Evolutionary conservation across 2,329 filamentous ascomycete genomes (phyloP).

Genomic region (Leptographium wingfieldii): DNA sequence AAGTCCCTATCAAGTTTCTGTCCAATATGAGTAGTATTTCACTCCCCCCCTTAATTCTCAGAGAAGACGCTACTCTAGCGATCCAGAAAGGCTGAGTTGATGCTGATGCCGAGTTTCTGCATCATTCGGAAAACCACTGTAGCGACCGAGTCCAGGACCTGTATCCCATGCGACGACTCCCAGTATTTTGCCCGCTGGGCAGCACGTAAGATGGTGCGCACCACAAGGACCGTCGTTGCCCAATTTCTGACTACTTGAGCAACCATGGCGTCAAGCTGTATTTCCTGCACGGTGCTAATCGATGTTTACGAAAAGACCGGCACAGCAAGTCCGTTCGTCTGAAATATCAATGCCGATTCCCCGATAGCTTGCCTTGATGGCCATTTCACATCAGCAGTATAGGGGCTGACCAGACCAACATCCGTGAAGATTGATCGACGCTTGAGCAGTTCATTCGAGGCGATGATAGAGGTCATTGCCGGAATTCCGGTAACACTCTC

Average conservation of each 20-base stretch:
- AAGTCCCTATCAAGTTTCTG: no score
- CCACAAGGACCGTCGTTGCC: slow-evolving; percentile 23
- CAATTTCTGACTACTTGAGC: slow-evolving; percentile 16
- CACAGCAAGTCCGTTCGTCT: slow-evolving; percentile 12
- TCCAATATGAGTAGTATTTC: no score
- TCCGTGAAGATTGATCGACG: background rate
- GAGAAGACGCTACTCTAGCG: background rate
- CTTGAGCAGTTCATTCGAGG: slow-evolving; percentile 17
- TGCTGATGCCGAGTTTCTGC: background rate
- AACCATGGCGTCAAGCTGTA: slow-evolving; percentile 12
- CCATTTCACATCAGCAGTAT: slow-evolving; percentile 25
- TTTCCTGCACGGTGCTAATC: slow-evolving; percentile 20
- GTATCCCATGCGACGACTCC: slow-evolving; percentile 22
- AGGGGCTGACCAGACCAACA: slow-evolving; percentile 28
- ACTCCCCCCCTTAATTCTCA: background rate
- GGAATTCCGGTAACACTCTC: slow-evolving; percentile 22
- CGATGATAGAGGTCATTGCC: slow-evolving; percentile 28
- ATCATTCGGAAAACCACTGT: slow-evolving; percentile 30
- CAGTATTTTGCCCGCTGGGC: slow-evolving; percentile 24
- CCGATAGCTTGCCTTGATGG: slow-evolving; percentile 23
- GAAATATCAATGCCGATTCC: slow-evolving; percentile 20
- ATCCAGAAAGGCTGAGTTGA: background rate
- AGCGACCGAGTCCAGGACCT: slow-evolving; percentile 28
- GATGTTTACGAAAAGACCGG: slow-evolving; percentile 21
- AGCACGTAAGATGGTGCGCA: slow-evolving; percentile 30